Base-by-base conservation (phyloP, 179 eudicot species). In the Silene vulgaris region DNA sequence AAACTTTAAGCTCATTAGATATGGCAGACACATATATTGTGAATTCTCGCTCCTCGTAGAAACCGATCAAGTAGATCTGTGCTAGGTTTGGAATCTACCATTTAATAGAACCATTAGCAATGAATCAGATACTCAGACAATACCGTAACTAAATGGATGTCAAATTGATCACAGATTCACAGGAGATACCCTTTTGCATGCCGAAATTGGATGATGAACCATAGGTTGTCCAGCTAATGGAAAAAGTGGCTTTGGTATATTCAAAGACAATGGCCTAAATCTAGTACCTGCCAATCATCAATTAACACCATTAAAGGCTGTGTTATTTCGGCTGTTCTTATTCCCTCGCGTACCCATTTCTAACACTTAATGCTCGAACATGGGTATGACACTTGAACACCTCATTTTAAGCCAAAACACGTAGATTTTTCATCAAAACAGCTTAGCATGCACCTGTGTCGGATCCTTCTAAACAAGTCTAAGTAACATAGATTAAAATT, bases 101-200 rank as follows among this genome's bases (percentile, higher is more conserved):
- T 77, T 50, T 66, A 57, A 37, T 1, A 43, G 1, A 12, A 62
- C 19, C 28, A 1, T 74, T 35, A 56, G n/a, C 4, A 20, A 13
- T 45, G 64, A 21, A 65, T 35, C 32, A 60, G 28, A 60, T 23
- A 13, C 57, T 14, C 43, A 5, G 19, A 56, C 60, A 56, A 56
- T n/a, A n/a, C n/a, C n/a, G n/a, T n/a, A n/a, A n/a, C n/a, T n/a
- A n/a, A n/a, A n/a, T n/a, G n/a, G n/a, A n/a, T n/a, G n/a, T n/a
- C n/a, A n/a, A n/a, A n/a, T n/a, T n/a, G n/a, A n/a, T n/a, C n/a
- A n/a, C n/a, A n/a, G n/a, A n/a, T n/a, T n/a, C n/a, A n/a, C n/a
- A n/a, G n/a, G n/a, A n/a, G n/a, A n/a, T n/a, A n/a, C 99, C 89
- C 86, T 91, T 86, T 87, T 96, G 80, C 99, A 96, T 82, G 99